Conservation (phyloP, 1,139 yeast genomes). For the Candida glucosophila region DNA sequence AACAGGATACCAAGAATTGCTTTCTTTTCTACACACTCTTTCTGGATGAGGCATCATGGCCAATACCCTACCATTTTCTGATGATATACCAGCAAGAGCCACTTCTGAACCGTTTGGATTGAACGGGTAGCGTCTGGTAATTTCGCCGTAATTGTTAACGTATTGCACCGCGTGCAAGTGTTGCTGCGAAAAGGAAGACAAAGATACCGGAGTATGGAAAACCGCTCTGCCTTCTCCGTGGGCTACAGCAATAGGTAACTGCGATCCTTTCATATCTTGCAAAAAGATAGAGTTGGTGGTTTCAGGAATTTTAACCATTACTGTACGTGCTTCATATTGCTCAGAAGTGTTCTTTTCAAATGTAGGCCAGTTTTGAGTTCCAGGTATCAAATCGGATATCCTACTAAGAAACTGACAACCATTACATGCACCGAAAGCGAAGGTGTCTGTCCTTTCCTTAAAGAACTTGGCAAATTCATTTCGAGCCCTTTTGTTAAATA, state of each 20-base stretch:
- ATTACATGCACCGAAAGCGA: conserved; percentile 98
- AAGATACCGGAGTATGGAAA: conserved; percentile 40
- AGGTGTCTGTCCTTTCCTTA: conserved; percentile 80
- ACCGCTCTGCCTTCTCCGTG: conserved; percentile 97
- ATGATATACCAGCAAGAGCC: conserved; percentile 88
- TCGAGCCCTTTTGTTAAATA: conserved; percentile 74
- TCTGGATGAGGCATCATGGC: conserved; percentile 99
- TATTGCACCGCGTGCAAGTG: conserved; percentile 62
- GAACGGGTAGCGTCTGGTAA: conserved; percentile 77
- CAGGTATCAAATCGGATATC: conserved; percentile 84
- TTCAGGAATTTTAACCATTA: conserved; percentile 73
- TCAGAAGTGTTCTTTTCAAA: conserved; percentile 89
- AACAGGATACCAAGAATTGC: conserved; percentile 86
- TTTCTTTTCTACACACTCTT: conserved; percentile 79
- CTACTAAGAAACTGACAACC: conserved; percentile 96
- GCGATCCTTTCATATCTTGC: conserved; percentile 85
- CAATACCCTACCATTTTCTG: conserved; percentile 88
- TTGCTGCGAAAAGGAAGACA: conserved; percentile 36
- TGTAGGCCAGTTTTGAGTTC: conserved; percentile 94
- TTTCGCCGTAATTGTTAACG: conserved; percentile 84
- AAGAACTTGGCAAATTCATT: conserved; percentile 72
- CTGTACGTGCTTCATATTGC: conserved; percentile 94
- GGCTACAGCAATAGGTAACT: conserved; percentile 93
- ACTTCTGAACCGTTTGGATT: conserved; percentile 95
- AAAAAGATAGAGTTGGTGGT: conserved; percentile 64